Conservation (phyloP, 768 basidiomycete species). For the Xerocomus spinulosus region DNA sequence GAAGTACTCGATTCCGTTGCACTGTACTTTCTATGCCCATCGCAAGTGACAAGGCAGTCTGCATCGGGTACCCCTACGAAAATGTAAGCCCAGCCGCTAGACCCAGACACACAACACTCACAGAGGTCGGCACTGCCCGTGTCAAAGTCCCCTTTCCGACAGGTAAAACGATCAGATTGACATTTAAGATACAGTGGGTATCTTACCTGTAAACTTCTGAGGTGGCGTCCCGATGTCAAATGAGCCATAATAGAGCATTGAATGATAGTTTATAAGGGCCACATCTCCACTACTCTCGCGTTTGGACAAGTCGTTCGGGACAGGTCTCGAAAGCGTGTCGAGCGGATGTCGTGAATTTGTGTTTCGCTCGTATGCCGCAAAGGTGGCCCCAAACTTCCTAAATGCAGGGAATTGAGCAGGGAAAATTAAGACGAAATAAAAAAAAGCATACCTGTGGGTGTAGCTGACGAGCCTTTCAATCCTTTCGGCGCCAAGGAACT, state of each 20-base stretch:
- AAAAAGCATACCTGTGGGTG: slow-evolving; percentile 6
- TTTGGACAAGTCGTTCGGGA: not conserved
- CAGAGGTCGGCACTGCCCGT: slow-evolving; percentile 47
- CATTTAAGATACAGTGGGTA: not conserved
- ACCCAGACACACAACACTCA: slow-evolving; percentile 2
- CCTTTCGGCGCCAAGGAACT: not conserved
- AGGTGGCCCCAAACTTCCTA: slow-evolving; percentile 41
- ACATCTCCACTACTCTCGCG: slow-evolving; percentile 17
- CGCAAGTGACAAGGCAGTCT: slow-evolving; percentile 22
- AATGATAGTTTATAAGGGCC: slow-evolving; percentile 28
- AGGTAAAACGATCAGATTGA: not conserved
- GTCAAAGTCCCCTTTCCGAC: slow-evolving; percentile 41
- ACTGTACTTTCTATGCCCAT: slow-evolving; percentile 26
- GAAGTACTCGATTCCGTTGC: slow-evolving; percentile 25
- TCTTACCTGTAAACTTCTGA: slow-evolving; percentile 34
- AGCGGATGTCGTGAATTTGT: slow-evolving; percentile 36
- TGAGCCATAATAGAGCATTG: slow-evolving; percentile 37
- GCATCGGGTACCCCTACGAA: slow-evolving; percentile 31
- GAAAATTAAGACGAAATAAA: not conserved
- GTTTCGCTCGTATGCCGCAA: slow-evolving; percentile 39
- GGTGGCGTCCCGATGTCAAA: slow-evolving; percentile 46
- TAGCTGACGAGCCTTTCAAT: not conserved
- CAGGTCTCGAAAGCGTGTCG: slow-evolving; percentile 6
- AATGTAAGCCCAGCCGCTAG: not conserved
- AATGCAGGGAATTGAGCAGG: not conserved